Evolutionary conservation across 441 rosid species (phyloP).

Genomic region (Codiaeum variegatum): DNA sequence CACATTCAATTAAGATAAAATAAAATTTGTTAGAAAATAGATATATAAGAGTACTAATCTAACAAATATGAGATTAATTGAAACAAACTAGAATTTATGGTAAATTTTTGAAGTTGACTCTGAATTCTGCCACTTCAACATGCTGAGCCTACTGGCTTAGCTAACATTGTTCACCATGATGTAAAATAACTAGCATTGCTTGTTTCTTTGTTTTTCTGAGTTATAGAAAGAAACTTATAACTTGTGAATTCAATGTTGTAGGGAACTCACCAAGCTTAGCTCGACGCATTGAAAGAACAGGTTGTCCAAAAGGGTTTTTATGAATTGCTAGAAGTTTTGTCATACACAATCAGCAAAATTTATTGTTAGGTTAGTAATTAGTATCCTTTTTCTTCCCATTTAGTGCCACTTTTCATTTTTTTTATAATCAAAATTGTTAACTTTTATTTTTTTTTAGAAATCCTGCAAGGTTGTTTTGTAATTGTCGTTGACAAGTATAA

Average conservation of each 20-base stretch:
- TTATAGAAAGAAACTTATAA: neutral
- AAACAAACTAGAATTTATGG: too few relatives aligned
- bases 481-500: too few relatives aligned
- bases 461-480: too few relatives aligned
- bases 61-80: too few relatives aligned
- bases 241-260: slow-evolving; percentile 11
- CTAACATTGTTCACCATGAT: slow-evolving; percentile 13
- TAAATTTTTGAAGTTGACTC: too few relatives aligned
- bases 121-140: too few relatives aligned
- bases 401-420: neutral
- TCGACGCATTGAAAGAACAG: slow-evolving; percentile 39
- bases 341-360: slow-evolving; percentile 42
- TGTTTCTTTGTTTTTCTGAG: neutral
- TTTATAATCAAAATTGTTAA: too few relatives aligned
- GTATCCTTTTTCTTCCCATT: neutral
- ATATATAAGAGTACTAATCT: too few relatives aligned
- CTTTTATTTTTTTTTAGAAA: too few relatives aligned
- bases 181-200: neutral
- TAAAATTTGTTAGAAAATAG: too few relatives aligned
- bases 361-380: slow-evolving; percentile 49
- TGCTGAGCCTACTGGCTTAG: slow-evolving; percentile 15
- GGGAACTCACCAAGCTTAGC: slow-evolving; percentile 30
- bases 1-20: too few relatives aligned
- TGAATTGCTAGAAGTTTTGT: slow-evolving; percentile 39
- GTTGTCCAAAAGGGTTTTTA: slow-evolving; percentile 25